Evolutionary conservation across 2,329 filamentous ascomycete genomes (phyloP), one percentile per base, ranked within the genome.

Genomic region (Cryphonectria nitschkei): DNA sequence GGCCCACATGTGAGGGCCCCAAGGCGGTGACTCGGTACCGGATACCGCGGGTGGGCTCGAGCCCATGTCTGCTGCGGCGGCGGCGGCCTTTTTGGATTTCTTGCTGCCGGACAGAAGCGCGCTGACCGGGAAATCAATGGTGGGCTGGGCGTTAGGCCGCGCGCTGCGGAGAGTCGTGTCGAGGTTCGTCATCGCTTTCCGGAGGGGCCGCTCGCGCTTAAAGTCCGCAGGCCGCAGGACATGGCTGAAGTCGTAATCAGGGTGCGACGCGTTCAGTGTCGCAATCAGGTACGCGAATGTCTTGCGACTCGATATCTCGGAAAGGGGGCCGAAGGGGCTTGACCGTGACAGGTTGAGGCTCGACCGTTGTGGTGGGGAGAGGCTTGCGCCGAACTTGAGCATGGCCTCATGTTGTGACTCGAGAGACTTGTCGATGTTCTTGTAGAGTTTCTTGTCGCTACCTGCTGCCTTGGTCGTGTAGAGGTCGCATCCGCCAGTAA

Each of bases 381-480:
- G 86, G 64, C 93, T 95, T 26, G 93, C 93, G 41, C 95, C 95
- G 39, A 97, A 88, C 74, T 94, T 92, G 65, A 98, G 86, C 1
- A 97, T 88, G 9, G 94, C 93, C 76, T 94, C 93, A 86, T 98
- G 94, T 81, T 97, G 94, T 52, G 93, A 92, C 80, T 97, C 94
- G 71, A 99, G 89, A 41, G 93, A 94, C 78, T 93, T 90, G 79
- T 98, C 95, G 78, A 99, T 98, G 79, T 92, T 93, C 82, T 95
- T 97, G 86, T 98, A 98, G 11, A 99, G 86, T 80, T 98, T 98
- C 88, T 98, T 98, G 80, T 99, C 96, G 74, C 92, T 91, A 62
- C 95, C 94, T 69, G 95, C 94, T 41, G 96, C 95, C 82, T 99
- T 99, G 37, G 95, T 98, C 13, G 95, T 98, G 85, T 98, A 99